Evolutionary conservation across 331 rosid genomes (phyloP), one percentile per base, ranked within the genome.

Genomic region (Stylosanthes scabra): DNA sequence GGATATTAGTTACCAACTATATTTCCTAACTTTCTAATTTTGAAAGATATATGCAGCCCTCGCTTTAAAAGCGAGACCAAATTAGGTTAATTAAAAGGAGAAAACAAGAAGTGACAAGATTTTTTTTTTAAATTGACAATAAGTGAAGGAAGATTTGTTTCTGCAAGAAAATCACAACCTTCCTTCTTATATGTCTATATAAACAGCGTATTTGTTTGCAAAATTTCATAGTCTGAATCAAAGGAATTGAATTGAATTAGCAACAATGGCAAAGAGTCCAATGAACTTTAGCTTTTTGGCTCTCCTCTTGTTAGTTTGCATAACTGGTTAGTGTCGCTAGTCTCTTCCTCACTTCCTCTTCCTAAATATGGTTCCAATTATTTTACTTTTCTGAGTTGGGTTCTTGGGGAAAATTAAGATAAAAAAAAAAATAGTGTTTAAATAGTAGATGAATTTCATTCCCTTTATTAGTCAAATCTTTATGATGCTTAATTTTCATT

Each of bases 211-310:
- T 9, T 20, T 8, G 13, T 25, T 55, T 55, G 29, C 8, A 54
- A 7, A 47, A 47, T 12, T 3, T 3, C 2, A 15, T 3, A 16
- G 12, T 15, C 12, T 16, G 6, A 3, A 20, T 25, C 60, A 3
- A 25, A 16, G 31, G 14, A 15, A 31, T 25, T 16, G 20, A 25
- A 16, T 10, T 34, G 14, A 15, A 31, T 25, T 16, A 52, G 58
- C 28, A 12, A 55, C 60, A 20, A 55, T 55, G 60, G 14, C 37
- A 55, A 55, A 55, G 60, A 55, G 34, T 55, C 20, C 60, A 55
- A 5, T 25, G 27, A 52, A 52, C 37, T 20, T 55, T 55, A 12
- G 31, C 34, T 7, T 55, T 55, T 25, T 9, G 31, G 60, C 31
- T 55, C 31, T 55, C 4, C 11, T 55, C 37, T 9, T 16, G 14